Conservation (phyloP, 148 eudicot species). For the Euryodendron excelsum region DNA sequence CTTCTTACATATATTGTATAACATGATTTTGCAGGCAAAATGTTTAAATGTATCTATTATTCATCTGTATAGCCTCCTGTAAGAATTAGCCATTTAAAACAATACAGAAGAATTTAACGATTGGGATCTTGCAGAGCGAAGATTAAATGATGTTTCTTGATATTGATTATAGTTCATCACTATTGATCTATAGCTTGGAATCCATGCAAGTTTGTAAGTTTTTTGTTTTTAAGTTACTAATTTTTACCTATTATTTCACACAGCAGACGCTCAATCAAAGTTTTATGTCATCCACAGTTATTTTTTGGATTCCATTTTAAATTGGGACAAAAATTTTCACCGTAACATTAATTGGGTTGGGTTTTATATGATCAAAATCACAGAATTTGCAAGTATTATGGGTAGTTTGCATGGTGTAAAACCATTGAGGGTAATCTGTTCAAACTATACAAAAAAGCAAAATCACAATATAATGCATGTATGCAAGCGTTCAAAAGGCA, state of each 20-base stretch:
- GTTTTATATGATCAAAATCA: neutral
- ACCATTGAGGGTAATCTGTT: neutral
- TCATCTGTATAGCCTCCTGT: neutral
- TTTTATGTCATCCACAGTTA: neutral
- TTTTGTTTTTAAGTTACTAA: too few species aligned
- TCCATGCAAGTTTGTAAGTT: too few species aligned
- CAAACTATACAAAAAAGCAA: neutral
- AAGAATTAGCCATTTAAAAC: neutral
- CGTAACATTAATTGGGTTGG: neutral
- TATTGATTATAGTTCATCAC: too few species aligned
- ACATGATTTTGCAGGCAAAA: neutral
- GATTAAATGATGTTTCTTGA: too few species aligned
- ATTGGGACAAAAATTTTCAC: neutral
- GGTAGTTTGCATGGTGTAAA: neutral
- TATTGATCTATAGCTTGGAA: too few species aligned
- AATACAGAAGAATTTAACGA: neutral
- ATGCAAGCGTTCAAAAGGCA: neutral
- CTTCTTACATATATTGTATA: neutral
- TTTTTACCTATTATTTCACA: too few species aligned
- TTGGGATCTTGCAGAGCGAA: neutral
- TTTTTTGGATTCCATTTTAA: neutral
- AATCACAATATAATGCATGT: constrained; percentile 8
- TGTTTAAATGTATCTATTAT: too few species aligned
- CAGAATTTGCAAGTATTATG: neutral
- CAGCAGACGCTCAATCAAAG: too few species aligned